Percentiles rank a stretch among this genome's conserved stretches.
These are phyloP conservation scores for Penicillium atrosanguineum DNA, from an alignment of 495 filamentous ascomycete species.

Conservation along the genomic window DNA sequence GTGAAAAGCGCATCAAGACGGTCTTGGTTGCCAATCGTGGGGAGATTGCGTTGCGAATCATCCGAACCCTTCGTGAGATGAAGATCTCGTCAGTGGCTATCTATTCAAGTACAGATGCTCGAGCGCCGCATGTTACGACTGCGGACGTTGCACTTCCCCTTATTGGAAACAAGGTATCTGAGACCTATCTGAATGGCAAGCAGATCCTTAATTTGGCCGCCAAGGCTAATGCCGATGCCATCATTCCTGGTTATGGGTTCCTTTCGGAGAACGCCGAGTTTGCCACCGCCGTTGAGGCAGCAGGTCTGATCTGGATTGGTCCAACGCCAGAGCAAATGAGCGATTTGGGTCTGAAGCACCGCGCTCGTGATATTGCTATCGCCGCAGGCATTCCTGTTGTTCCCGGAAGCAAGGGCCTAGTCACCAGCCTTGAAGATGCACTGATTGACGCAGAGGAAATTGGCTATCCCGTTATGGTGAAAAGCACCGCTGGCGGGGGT, in stretches of 20 bases:
- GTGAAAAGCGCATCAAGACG: too few species aligned
- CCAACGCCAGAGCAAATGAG: constrained; percentile 53
- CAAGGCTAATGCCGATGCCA: too few species aligned
- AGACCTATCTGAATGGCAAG: too few species aligned
- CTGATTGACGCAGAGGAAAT: constrained; percentile 38
- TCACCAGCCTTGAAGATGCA: constrained; percentile 45
- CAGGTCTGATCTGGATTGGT: constrained; percentile 55
- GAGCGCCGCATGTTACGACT: too few species aligned
- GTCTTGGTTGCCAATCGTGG: too few species aligned
- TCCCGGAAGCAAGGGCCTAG: constrained; percentile 49
- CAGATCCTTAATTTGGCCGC: too few species aligned
- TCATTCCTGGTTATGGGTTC: constrained; percentile 60
- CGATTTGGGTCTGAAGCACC: constrained; percentile 57
- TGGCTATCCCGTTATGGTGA: constrained; percentile 57
- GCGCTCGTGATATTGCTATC: constrained; percentile 48
- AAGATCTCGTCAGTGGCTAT: too few species aligned
- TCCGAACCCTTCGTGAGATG: too few species aligned
- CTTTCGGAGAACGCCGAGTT: constrained; percentile 59
- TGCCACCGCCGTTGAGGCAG: constrained; percentile 41
- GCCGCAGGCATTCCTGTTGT: constrained; percentile 53
- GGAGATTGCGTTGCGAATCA: too few species aligned
- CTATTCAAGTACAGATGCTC: too few species aligned
- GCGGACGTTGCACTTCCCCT: too few species aligned
- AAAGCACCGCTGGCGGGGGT: constrained; percentile 57
- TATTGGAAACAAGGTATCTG: too few species aligned